These are phyloP conservation scores for Candida tropicalis DNA, from an alignment of 1,139 yeast species.

Conservation along the genomic window DNA sequence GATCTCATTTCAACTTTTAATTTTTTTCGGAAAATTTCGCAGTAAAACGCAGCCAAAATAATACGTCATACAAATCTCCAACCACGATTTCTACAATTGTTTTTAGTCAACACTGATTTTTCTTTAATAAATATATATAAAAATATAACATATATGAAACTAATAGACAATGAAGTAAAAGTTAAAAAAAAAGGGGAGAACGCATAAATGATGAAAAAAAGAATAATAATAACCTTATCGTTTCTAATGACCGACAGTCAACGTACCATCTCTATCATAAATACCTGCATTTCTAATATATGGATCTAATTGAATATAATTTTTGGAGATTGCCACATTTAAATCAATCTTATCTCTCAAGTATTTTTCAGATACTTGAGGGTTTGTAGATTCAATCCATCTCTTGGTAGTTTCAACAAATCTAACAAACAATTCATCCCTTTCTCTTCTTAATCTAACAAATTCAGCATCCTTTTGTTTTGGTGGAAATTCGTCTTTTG, in stretches of 20 bases:
- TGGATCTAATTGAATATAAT: conserved; percentile 42
- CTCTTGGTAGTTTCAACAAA: conserved; percentile 39
- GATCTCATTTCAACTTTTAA: too few species aligned
- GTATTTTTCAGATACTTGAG: conserved; percentile 40
- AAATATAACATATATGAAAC: too few species aligned
- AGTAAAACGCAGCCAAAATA: too few species aligned
- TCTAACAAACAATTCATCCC: conserved; percentile 34
- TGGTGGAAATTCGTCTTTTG: conserved; percentile 34
- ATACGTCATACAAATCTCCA: too few species aligned
- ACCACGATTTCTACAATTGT: too few species aligned
- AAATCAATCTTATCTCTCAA: conserved; percentile 42
- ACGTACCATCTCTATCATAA: conserved; percentile 40
- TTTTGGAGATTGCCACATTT: conserved; percentile 30
- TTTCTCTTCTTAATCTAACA: conserved; percentile 29
- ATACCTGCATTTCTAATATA: conserved; percentile 42
- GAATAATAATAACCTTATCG: neutral
- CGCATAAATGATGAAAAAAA: neutral
- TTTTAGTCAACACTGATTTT: too few species aligned
- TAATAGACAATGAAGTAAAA: neutral
- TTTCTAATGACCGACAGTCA: conserved; percentile 15
- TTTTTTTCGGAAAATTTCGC: too few species aligned
- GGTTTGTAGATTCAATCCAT: conserved; percentile 48
- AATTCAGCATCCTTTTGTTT: conserved; percentile 32
- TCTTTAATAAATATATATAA: too few species aligned
- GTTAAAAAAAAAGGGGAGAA: too few species aligned